Percentiles rank a stretch among this genome's conserved stretches.
Conservation (phyloP, 345 rosid species). For the Aurinia saxatilis region DNA sequence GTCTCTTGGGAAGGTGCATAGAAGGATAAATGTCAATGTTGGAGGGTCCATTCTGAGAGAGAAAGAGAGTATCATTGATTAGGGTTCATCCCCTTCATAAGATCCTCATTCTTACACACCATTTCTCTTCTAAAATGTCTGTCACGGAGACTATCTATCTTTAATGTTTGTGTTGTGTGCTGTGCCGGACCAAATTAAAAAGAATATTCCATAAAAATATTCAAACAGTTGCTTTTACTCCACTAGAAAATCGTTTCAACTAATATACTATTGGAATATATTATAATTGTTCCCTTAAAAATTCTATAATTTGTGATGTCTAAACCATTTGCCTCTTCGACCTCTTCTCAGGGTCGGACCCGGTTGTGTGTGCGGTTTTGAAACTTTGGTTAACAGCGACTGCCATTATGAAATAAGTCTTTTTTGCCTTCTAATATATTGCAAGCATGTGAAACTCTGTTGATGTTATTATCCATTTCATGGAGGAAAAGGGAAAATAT, state of each 20-base stretch:
- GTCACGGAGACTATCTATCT: constrained; percentile 22
- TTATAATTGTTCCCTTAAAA: too few species aligned
- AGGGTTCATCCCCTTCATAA: constrained; percentile 26
- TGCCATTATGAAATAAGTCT: constrained; percentile 21
- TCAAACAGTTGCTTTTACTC: too few species aligned
- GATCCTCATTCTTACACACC: constrained; percentile 28
- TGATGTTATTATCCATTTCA: constrained; percentile 11
- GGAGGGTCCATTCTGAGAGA: constrained; percentile 24
- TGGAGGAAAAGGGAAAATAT: too few species aligned
- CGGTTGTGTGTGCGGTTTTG: constrained; percentile 20
- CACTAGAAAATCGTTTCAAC: too few species aligned
- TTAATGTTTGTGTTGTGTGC: constrained; percentile 29
- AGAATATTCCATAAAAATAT: too few species aligned
- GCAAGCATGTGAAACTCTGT: constrained; percentile 27
- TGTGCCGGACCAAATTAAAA: too few species aligned
- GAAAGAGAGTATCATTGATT: constrained; percentile 18
- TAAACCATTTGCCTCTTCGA: too few species aligned
- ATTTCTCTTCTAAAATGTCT: constrained; percentile 23
- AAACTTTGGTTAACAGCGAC: constrained; percentile 19
- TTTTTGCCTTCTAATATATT: constrained; percentile 22
- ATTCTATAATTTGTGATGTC: too few species aligned
- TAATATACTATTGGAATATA: too few species aligned
- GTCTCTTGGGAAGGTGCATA: constrained; percentile 23
- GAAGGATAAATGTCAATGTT: constrained; percentile 22
- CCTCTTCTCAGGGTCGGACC: too few species aligned